Base-by-base conservation (phyloP, 768 basidiomycete species). In the Pulveroboletus sp. region DNA sequence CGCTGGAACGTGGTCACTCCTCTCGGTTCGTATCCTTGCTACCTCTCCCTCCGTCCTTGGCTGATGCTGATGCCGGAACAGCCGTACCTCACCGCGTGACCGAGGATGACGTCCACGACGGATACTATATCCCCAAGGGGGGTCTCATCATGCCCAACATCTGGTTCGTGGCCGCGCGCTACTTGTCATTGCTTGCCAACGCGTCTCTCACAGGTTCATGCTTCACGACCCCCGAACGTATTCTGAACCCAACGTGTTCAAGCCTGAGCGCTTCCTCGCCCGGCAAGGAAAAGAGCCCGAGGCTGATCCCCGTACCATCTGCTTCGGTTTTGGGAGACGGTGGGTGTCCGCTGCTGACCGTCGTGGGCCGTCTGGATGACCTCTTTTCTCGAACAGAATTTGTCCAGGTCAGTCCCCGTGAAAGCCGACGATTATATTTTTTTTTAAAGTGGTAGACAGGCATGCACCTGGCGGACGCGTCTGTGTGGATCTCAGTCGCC, bases 251-350 rank as follows among this genome's bases (percentile, higher is more conserved):
- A 68, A 76, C 51, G 59, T 63, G 45, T 86, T 85, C 61, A 76
- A 75, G 39, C 84, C 84, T 18, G 80, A 80, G 45, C 78, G 84
- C 28, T 85, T 79, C 65, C 69, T 85, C 30, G 67, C 71, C 1
- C 46, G 45, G 13, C 54, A 61, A 5, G 62, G 59, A 36, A 63
- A 66, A 37, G 55, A 65, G 39, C 74, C 74, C 28, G 79, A 84
- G 58, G 62, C 58, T 17, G 83, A 85, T 64, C 81, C 83, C 51
- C 79, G 78, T 47, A 73, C 73, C 42, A 61, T 82, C 41, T 82
- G 79, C 57, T 88, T 86, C 66, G 85, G 85, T 7, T 88, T 85
- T 59, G 85, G 85, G 42, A 72, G 85, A 67, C 77, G 85, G 61
- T 67, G 65, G 17, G 73, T 70, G 43, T 43, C 9, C 48, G 35